phyloP scores from a whole-genome alignment of 176 grass and related monocot genomes.

The Aegilops tauschii region DNA sequence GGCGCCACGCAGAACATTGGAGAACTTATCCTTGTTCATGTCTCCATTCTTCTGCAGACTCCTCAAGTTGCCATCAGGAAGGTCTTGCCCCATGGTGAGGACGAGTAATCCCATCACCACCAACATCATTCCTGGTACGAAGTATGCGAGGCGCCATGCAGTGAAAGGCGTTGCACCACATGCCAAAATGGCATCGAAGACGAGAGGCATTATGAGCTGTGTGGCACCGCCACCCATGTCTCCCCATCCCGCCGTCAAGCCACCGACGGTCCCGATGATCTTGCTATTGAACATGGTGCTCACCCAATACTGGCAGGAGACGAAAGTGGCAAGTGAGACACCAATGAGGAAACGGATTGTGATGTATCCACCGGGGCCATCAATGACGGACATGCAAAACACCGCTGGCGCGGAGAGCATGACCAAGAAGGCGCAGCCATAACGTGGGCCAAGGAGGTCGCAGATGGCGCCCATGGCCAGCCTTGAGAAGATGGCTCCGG shows the following conservation, averaged over 20 bases:
- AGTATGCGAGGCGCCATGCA: slow-evolving; percentile 77
- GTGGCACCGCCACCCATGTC: slow-evolving; percentile 91
- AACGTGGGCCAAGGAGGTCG: slow-evolving; percentile 66
- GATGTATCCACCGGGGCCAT: slow-evolving; percentile 56
- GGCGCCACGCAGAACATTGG: slow-evolving; percentile 60
- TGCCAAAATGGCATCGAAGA: slow-evolving; percentile 55
- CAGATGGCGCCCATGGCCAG: slow-evolving; percentile 79
- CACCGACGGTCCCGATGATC: slow-evolving; percentile 71
- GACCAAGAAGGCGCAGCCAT: slow-evolving; percentile 78
- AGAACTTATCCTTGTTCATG: slow-evolving; percentile 70
- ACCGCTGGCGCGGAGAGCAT: slow-evolving; percentile 68
- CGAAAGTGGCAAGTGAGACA: slow-evolving; percentile 77
- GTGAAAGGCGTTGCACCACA: slow-evolving; percentile 58
- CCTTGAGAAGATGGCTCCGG: slow-evolving; percentile 77
- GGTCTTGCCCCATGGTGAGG: slow-evolving; percentile 73
- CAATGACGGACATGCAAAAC: slow-evolving; percentile 68
- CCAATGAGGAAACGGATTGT: slow-evolving; percentile 65
- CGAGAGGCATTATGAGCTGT: slow-evolving; percentile 32
- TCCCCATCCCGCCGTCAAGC: slow-evolving; percentile 63
- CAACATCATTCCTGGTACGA: slow-evolving; percentile 65
- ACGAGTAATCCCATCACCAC: slow-evolving; percentile 60
- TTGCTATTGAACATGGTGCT: slow-evolving; percentile 64
- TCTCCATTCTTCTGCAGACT: slow-evolving; percentile 65
- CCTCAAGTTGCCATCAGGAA: slow-evolving; percentile 81
- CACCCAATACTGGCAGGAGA: slow-evolving; percentile 88